These are phyloP conservation scores for Butyriboletus loyo DNA, from an alignment of 768 basidiomycete genomes.

Conservation along the genomic window DNA sequence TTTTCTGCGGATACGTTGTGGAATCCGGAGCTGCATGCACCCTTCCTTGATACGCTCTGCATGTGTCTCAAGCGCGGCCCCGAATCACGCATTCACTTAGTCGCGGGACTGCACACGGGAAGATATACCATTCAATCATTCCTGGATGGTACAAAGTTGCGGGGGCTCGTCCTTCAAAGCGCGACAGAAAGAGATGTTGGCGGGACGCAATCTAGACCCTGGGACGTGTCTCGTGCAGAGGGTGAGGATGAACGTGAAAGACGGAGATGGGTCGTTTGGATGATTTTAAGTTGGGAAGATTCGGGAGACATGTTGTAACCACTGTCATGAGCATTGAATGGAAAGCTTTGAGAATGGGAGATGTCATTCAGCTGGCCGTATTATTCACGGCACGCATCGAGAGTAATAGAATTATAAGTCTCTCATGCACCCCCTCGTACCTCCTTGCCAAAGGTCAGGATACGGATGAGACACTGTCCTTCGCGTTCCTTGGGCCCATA, in stretches of 20 bases:
- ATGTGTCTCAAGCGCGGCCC: constrained; percentile 42
- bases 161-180: constrained; percentile 46
- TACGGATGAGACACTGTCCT: constrained; percentile 32
- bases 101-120: constrained; percentile 76
- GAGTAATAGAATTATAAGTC: not conserved
- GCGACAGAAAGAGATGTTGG: constrained; percentile 47
- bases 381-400: constrained; percentile 2
- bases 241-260: constrained; percentile 65
- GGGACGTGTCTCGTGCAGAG: constrained; percentile 51
- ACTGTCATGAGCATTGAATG: not conserved
- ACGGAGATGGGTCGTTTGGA: constrained; percentile 71
- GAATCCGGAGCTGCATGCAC: constrained; percentile 59
- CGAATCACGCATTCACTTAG: constrained; percentile 55
- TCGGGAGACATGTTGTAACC: constrained; percentile 11
- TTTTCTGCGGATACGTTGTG: constrained; percentile 77
- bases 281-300: constrained; percentile 49
- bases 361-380: not conserved
- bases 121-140: constrained; percentile 69
- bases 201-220: constrained; percentile 39
- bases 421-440: constrained; percentile 14
- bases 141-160: constrained; percentile 31
- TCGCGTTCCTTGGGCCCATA: constrained; percentile 25
- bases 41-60: constrained; percentile 53
- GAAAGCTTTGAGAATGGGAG: not conserved
- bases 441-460: constrained; percentile 31